phyloP scores from a whole-genome alignment of 2,329 filamentous ascomycete genomes.

The Hysterium pulicare region DNA sequence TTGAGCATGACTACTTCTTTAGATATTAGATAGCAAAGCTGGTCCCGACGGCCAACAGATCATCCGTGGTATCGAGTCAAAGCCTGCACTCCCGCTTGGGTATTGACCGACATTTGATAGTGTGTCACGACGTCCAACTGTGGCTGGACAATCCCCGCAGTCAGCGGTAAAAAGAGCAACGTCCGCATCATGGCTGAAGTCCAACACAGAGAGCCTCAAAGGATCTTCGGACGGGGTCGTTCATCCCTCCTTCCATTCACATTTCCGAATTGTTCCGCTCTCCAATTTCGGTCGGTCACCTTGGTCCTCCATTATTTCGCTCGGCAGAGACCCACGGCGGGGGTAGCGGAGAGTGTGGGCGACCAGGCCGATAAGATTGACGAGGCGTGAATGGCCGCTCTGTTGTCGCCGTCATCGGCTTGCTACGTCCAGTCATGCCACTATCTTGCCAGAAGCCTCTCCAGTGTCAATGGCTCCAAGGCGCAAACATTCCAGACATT shows the following conservation, averaged over 20 bases:
- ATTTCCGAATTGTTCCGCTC: too few species aligned
- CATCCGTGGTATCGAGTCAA: too few species aligned
- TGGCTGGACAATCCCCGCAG: too few species aligned
- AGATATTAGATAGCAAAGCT: not conserved
- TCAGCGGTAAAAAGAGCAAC: too few species aligned
- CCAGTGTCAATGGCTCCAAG: conserved; percentile 15
- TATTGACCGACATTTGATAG: too few species aligned
- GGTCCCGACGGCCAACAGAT: too few species aligned
- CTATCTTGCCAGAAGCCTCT: conserved; percentile 13
- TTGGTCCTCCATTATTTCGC: not conserved
- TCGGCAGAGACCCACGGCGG: not conserved
- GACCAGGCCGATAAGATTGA: conserved; percentile 19
- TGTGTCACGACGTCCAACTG: too few species aligned
- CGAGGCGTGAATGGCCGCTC: conserved; percentile 8
- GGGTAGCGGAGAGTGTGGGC: not conserved
- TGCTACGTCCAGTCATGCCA: conserved; percentile 15
- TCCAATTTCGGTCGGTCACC: not conserved
- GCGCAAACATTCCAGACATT: conserved; percentile 1
- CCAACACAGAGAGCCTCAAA: too few species aligned
- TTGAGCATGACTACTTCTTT: not conserved
- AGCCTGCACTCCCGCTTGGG: too few species aligned
- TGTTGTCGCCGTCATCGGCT: conserved; percentile 35
- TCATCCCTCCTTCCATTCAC: too few species aligned
- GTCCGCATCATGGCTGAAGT: too few species aligned
- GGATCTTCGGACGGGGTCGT: too few species aligned